These are phyloP conservation scores for Danielozyma ontarioensis DNA, from an alignment of 805 yeast species.

Conservation along the genomic window DNA sequence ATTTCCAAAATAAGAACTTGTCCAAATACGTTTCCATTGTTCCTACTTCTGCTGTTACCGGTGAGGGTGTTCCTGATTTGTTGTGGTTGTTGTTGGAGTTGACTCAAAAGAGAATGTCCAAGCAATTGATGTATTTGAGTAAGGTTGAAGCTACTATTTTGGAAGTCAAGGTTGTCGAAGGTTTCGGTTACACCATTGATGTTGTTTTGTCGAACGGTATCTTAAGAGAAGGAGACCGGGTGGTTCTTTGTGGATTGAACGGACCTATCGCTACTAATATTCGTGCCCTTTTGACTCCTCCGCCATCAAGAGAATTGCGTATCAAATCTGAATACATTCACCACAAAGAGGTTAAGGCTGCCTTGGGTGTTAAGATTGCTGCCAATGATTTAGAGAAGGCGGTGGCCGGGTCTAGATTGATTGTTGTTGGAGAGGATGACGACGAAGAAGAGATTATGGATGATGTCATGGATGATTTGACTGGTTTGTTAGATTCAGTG, in stretches of 20 bases:
- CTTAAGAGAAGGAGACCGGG: slow-evolving; percentile 88
- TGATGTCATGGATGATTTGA: slow-evolving; percentile 97
- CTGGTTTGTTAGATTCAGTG: slow-evolving; percentile 90
- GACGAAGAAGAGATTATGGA: slow-evolving; percentile 97
- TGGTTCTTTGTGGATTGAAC: slow-evolving; percentile 94
- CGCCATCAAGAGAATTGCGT: slow-evolving; percentile 93
- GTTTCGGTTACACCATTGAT: slow-evolving; percentile 98
- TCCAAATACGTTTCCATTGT: slow-evolving; percentile 92
- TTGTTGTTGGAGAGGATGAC: slow-evolving; percentile 94
- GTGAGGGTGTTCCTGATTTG: slow-evolving; percentile 99
- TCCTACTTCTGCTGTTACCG: slow-evolving; percentile 98
- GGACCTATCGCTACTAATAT: slow-evolving; percentile 97
- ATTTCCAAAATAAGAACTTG: slow-evolving; percentile 91
- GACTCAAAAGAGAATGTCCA: slow-evolving; percentile 98
- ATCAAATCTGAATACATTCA: slow-evolving; percentile 95
- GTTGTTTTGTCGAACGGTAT: slow-evolving; percentile 97
- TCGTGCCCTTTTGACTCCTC: slow-evolving; percentile 95
- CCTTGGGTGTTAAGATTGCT: slow-evolving; percentile 97
- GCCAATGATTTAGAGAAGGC: slow-evolving; percentile 98
- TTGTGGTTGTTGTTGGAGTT: slow-evolving; percentile 91
- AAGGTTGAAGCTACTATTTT: slow-evolving; percentile 92
- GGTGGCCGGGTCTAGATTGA: slow-evolving; percentile 94
- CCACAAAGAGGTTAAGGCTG: slow-evolving; percentile 97
- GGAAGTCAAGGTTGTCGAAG: slow-evolving; percentile 97
- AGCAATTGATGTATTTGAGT: slow-evolving; percentile 93